Conservation (phyloP, 2,329 filamentous ascomycete genomes). For the Colletotrichum theobromicola region DNA sequence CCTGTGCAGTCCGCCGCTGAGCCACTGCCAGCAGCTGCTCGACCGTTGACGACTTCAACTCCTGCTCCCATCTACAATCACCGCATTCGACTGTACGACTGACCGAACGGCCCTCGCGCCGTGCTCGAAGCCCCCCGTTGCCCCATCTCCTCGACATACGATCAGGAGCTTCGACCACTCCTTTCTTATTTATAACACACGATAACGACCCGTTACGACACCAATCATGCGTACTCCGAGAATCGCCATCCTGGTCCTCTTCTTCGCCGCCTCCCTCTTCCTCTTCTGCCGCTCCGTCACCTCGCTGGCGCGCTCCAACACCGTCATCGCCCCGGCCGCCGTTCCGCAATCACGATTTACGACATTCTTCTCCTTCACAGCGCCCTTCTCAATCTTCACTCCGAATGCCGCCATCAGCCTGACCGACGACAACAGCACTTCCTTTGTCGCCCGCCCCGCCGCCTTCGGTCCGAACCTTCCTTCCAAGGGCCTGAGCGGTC, state of each 20-base stretch:
- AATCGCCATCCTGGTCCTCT: slow-evolving; percentile 59
- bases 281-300: slow-evolving; percentile 58
- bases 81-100: not conserved
- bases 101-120: not conserved
- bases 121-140: not conserved
- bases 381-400: slow-evolving; percentile 87
- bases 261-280: slow-evolving; percentile 58
- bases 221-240: slow-evolving; percentile 58
- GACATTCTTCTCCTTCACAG: slow-evolving; percentile 72
- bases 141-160: not conserved
- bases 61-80: not conserved
- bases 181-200: not conserved
- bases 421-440: slow-evolving; percentile 97
- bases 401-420: slow-evolving; percentile 95
- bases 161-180: not conserved
- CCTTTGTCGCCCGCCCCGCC: slow-evolving; percentile 91
- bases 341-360: slow-evolving; percentile 49
- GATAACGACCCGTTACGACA: slow-evolving; percentile 9
- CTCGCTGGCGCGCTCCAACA: slow-evolving; percentile 35
- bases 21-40: slow-evolving; percentile 13
- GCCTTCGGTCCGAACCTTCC: slow-evolving; percentile 88
- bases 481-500: slow-evolving; percentile 78
- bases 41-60: not conserved
- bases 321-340: slow-evolving; percentile 20
- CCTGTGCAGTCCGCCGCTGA: slow-evolving; percentile 14